Conservation (phyloP, 345 rosid species). For the Trapa bicornis region DNA sequence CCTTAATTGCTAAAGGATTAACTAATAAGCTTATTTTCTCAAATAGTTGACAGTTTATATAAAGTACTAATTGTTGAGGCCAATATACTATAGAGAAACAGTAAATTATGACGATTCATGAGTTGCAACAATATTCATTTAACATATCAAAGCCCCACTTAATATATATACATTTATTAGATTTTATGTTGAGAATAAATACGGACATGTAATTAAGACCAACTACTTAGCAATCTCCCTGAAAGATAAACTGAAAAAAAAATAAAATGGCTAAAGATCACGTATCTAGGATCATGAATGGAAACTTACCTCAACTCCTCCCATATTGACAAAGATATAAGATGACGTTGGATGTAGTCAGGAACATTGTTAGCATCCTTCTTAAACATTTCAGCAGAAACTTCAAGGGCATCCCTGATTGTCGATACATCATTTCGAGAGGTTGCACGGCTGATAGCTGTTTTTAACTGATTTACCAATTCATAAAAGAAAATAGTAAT, state of each 20-base stretch:
- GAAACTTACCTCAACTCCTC: constrained; percentile 67
- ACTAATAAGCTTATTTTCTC: background rate
- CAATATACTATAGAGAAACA: background rate
- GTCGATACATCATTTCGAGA: constrained; percentile 86
- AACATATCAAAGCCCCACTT: background rate
- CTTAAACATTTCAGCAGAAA: constrained; percentile 93
- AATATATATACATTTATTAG: background rate
- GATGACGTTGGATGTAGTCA: constrained; percentile 91
- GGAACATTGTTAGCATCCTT: constrained; percentile 83
- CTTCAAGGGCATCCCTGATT: constrained; percentile 88
- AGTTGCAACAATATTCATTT: background rate
- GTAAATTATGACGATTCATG: background rate
- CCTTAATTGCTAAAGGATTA: background rate
- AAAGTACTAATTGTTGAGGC: background rate
- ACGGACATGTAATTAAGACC: background rate
- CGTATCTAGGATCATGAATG: constrained; percentile 1
- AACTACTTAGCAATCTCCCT: background rate
- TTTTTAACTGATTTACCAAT: constrained; percentile 48
- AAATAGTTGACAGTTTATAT: background rate
- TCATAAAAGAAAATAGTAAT: background rate
- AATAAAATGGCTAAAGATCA: background rate
- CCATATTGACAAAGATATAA: constrained; percentile 86
- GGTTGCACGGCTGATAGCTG: constrained; percentile 86
- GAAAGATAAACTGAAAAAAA: background rate
- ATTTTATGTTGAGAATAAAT: background rate